phyloP scores from a whole-genome alignment of 108 stramenopile genomes.

The Cyclotella cryptica region DNA sequence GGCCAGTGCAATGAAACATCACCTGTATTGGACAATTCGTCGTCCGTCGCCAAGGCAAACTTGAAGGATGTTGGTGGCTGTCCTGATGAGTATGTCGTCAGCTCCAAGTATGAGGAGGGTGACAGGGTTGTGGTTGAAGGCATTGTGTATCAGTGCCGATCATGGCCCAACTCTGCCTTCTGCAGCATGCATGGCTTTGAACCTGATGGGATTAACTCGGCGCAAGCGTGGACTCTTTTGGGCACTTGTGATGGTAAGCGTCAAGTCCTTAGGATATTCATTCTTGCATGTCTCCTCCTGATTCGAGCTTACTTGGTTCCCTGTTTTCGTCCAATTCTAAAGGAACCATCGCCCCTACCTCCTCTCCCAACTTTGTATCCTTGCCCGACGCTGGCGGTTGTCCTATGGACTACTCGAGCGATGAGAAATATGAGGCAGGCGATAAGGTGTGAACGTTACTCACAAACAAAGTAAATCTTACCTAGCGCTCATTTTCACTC shows the following conservation, averaged over 20 bases:
- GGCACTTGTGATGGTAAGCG: not conserved
- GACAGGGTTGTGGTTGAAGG: not conserved
- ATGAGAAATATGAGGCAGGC: not conserved
- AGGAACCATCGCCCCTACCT: slow-evolving; percentile 6
- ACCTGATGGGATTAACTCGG: not conserved
- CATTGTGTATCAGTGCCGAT: slow-evolving; percentile 6
- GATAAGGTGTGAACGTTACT: not conserved
- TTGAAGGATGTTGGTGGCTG: not conserved
- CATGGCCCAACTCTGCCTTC: not conserved
- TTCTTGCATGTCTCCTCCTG: not conserved
- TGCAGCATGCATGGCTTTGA: not conserved
- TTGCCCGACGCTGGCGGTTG: not conserved
- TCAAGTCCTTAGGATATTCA: not conserved
- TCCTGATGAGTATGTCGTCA: not conserved
- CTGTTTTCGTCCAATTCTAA: not conserved
- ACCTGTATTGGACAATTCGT: not conserved
- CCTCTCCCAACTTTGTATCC: not conserved
- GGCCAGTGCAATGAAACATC: not conserved
- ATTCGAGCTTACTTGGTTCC: not conserved
- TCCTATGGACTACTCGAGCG: not conserved
- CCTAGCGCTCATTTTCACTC: too few species aligned
- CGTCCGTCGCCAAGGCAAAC: not conserved
- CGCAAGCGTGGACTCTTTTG: not conserved
- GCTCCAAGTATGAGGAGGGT: not conserved
- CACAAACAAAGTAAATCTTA: too few species aligned